A percentile compares a stretch with the other conserved stretches of the same genome.
Evolutionary conservation across 164 flowering plant species (phyloP).

Genomic region (grape (Vitis vinifera)): DNA sequence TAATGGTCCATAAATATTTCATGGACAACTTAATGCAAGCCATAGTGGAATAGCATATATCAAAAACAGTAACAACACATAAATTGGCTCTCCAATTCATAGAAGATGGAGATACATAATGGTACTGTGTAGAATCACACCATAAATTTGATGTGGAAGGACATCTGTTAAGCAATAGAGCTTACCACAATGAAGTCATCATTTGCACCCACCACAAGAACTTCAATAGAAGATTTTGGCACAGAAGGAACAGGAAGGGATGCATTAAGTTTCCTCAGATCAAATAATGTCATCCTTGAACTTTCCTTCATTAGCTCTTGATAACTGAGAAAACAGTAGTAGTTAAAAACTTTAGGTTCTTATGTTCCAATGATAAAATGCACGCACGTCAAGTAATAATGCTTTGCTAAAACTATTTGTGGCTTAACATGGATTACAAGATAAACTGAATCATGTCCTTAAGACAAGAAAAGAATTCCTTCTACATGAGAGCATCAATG

Average conservation of each 20-base stretch:
- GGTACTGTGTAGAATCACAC: background rate
- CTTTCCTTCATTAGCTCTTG: constrained; percentile 86
- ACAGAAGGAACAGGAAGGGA: constrained; percentile 78
- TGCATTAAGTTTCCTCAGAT: constrained; percentile 82
- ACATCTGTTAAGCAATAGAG: background rate
- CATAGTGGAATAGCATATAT: background rate
- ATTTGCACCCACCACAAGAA: constrained; percentile 77
- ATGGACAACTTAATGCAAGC: too few species aligned
- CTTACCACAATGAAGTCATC: constrained; percentile 94
- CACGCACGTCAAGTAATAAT: too few species aligned
- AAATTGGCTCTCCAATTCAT: too few species aligned
- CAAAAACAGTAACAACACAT: too few species aligned
- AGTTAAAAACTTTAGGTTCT: too few species aligned
- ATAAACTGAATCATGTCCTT: too few species aligned
- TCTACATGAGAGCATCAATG: too few species aligned
- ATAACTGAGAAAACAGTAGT: constrained; percentile 47
- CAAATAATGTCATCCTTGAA: constrained; percentile 86
- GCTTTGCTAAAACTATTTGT: too few species aligned
- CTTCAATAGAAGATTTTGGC: constrained; percentile 42
- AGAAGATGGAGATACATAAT: background rate
- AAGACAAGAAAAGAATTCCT: too few species aligned
- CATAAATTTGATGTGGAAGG: too few species aligned
- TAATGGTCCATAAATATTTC: too few species aligned
- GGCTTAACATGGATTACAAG: background rate
- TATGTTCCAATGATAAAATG: too few species aligned